Conservation (phyloP, 108 stramenopile genomes). For the Asterionellopsis glacialis region DNA sequence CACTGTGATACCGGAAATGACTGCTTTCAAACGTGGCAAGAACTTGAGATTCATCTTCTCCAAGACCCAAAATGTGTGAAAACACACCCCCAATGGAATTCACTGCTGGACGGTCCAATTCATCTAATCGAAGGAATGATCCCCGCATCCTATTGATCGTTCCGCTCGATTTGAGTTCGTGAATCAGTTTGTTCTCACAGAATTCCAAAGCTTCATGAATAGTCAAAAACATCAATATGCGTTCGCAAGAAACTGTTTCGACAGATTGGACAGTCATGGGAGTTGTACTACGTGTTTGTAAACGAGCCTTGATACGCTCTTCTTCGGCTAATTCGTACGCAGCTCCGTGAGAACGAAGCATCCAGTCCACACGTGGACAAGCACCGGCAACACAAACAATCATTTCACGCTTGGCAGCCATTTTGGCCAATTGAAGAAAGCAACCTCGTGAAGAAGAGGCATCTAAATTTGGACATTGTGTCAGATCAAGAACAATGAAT, state of each 20-base stretch:
- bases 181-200: constrained; percentile 57
- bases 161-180: constrained; percentile 17
- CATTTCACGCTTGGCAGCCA: constrained; percentile 59
- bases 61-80: constrained; percentile 39
- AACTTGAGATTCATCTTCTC: constrained; percentile 33
- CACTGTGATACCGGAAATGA: constrained; percentile 50
- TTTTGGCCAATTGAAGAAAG: constrained; percentile 71
- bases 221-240: constrained; percentile 35
- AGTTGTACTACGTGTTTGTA: neutral
- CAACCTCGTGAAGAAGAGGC: constrained; percentile 74
- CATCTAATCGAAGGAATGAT: constrained; percentile 19
- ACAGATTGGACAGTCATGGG: neutral
- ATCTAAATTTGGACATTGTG: constrained; percentile 62
- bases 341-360: constrained; percentile 72
- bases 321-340: constrained; percentile 46
- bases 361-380: constrained; percentile 74
- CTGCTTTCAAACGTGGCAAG: constrained; percentile 41
- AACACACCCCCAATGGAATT: constrained; percentile 29
- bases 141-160: neutral
- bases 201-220: constrained; percentile 63
- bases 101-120: constrained; percentile 14
- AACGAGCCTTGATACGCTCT: constrained; percentile 24
- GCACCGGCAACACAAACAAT: constrained; percentile 66
- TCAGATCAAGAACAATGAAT: constrained; percentile 71
- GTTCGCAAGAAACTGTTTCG: constrained; percentile 12